A percentile compares a stretch with the other conserved stretches of the same genome.
phyloP scores from a whole-genome alignment of 352 stramenopile genomes.

The Pythium brassicae region DNA sequence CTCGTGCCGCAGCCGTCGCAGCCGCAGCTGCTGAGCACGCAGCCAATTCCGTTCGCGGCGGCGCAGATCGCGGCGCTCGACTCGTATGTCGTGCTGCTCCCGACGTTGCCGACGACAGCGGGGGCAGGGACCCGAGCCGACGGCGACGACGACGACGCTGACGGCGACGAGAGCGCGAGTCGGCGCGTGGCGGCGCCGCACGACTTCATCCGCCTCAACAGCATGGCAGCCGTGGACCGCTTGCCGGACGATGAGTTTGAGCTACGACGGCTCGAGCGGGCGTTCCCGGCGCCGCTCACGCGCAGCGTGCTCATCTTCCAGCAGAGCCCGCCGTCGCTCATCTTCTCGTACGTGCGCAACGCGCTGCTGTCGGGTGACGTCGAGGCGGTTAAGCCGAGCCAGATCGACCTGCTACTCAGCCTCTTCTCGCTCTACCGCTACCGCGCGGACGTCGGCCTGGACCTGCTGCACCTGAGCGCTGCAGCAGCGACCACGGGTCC shows the following conservation, averaged over 20 bases:
- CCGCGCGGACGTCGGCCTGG: constrained; percentile 69
- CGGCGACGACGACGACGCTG: background rate
- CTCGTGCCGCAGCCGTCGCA: constrained; percentile 67
- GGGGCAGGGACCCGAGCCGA: background rate
- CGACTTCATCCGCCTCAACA: constrained; percentile 40
- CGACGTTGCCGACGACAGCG: constrained; percentile 21
- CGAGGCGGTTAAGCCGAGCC: constrained; percentile 30
- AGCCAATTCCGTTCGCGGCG: constrained; percentile 52
- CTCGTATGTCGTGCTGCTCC: constrained; percentile 70
- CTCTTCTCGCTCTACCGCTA: constrained; percentile 84
- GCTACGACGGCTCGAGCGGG: constrained; percentile 19
- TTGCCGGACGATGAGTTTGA: constrained; percentile 60
- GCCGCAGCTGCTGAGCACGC: constrained; percentile 61
- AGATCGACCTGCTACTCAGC: constrained; percentile 75
- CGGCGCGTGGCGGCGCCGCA: constrained; percentile 1
- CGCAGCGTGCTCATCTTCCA: constrained; percentile 61
- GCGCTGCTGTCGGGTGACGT: constrained; percentile 24
- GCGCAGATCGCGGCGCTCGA: constrained; percentile 68
- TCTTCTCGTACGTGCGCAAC: constrained; percentile 60
- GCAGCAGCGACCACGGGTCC: no score
- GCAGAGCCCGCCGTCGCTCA: constrained; percentile 69
- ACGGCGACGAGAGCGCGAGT: no score
- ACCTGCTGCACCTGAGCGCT: constrained; percentile 30
- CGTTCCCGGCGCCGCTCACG: constrained; percentile 4
- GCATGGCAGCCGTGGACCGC: constrained; percentile 34